Base-by-base conservation (phyloP, 179 eudicot species). In the Vitellaria paradoxa region DNA sequence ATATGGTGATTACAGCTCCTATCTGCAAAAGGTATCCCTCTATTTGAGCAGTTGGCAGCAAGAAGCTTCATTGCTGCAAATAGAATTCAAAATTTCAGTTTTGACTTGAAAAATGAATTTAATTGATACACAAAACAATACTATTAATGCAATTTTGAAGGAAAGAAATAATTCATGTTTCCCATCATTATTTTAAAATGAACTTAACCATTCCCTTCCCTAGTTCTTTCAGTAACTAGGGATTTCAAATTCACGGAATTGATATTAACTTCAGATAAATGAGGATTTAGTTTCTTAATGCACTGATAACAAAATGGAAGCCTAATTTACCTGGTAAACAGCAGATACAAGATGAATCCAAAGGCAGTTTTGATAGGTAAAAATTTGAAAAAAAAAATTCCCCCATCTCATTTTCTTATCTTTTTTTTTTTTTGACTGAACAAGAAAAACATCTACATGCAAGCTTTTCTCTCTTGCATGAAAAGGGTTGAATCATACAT, bases 31-130 rank as follows among this genome's bases (percentile, higher is more conserved):
- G 70, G 57, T 67, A 72, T 55, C 71, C 64, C 55, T 63, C 74
- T 86, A 60, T 72, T 78, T 59, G 67, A 77, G 77, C 68, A 74
- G 65, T 77, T 49, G 46, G 77, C 78, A 30, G 81, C 78, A 45
- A 71, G 49, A 70, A 76, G 14, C 49, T 52, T 66, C 70, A 74
- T 26, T 72, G 76, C 91, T 84, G 88, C 88, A 77, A 78, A 15
- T 15, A 64, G 5, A 21, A 76, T 30, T 49, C 17, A 62, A 63
- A 50, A 6, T 12, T 13, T 47, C 56, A 49, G 75, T 21, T 70
- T 21, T 9, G 37, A 30, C 1, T 30, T 30, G 55, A 53, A 55
- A 9, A 71, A 7, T 18, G 20, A 24, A 49, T 70, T 13, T 49
- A 21, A 15, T 23, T 15, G n/a, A 15, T 47, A 49, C 21, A 20